phyloP scores from a whole-genome alignment of 441 rosid species.

The Macaranga tanarius region DNA sequence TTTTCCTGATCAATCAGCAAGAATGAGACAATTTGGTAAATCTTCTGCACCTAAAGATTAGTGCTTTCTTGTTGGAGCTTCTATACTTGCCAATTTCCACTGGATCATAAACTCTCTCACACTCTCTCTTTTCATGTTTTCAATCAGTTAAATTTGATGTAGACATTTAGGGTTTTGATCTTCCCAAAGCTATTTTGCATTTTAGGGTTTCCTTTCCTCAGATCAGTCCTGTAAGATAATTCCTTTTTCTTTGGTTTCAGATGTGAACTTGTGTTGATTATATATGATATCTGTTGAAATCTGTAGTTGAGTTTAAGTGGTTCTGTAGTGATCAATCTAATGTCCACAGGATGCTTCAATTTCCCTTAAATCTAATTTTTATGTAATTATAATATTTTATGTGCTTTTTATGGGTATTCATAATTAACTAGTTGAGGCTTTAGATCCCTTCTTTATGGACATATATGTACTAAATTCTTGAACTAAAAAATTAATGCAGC shows the following conservation, averaged over 20 bases:
- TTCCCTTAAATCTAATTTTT: constrained; percentile 1
- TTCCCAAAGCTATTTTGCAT: constrained; percentile 32
- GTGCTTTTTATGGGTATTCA: neutral
- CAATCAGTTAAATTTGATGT: constrained; percentile 17
- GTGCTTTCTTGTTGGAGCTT: constrained; percentile 13
- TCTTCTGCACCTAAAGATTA: constrained; percentile 18
- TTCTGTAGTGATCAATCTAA: constrained; percentile 23
- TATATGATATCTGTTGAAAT: constrained; percentile 14
- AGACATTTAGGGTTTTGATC: constrained; percentile 37
- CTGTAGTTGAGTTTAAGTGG: constrained; percentile 8
- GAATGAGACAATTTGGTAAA: constrained; percentile 22
- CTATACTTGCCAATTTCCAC: constrained; percentile 33
- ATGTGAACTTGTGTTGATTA: constrained; percentile 23
- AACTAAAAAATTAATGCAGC: neutral
- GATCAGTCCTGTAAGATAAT: constrained; percentile 5
- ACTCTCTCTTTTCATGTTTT: constrained; percentile 1
- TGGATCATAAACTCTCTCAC: constrained; percentile 32
- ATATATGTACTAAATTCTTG: neutral
- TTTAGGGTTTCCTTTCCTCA: constrained; percentile 33
- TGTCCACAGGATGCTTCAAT: constrained; percentile 26
- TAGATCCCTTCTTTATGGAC: neutral
- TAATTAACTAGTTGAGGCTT: neutral
- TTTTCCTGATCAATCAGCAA: constrained; percentile 16
- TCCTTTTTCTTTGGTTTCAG: constrained; percentile 13
- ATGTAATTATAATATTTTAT: neutral